Evolutionary conservation across 2,329 filamentous ascomycete genomes (phyloP).

Genomic region (Arthroderma sp.): DNA sequence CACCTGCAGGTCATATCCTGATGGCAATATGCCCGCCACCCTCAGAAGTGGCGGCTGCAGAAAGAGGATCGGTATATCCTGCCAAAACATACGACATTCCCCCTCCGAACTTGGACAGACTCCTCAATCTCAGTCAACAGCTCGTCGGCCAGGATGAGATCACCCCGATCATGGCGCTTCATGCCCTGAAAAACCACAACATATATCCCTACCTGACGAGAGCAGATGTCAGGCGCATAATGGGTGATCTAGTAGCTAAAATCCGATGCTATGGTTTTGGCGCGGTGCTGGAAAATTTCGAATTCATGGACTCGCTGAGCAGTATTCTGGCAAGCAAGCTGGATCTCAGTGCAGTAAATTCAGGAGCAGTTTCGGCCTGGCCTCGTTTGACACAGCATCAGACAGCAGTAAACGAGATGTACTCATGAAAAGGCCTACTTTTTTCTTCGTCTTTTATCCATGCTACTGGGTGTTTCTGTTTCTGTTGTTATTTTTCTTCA

Average conservation of each 20-base stretch:
- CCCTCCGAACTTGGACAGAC: conserved; percentile 61
- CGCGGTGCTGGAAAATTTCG: conserved; percentile 56
- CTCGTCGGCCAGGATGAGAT: conserved; percentile 71
- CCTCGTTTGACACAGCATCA: not conserved
- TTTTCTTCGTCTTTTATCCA: not conserved
- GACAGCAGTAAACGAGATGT: conserved; percentile 6
- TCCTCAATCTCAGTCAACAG: conserved; percentile 71
- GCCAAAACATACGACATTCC: conserved; percentile 69
- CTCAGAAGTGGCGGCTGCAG: conserved; percentile 43
- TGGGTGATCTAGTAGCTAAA: conserved; percentile 62
- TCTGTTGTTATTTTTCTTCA: too few relatives aligned
- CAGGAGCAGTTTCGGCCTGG: not conserved
- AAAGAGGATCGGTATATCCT: conserved; percentile 41
- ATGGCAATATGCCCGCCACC: conserved; percentile 85
- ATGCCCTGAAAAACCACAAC: conserved; percentile 61
- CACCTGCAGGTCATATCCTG: conserved; percentile 70
- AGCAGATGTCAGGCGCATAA: conserved; percentile 58
- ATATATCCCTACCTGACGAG: conserved; percentile 51
- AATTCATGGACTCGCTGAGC: conserved; percentile 57
- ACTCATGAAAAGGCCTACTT: conserved; percentile 6
- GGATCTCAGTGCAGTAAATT: conserved; percentile 1
- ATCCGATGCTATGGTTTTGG: conserved; percentile 82
- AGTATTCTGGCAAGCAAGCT: conserved; percentile 50
- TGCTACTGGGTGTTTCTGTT: not conserved
- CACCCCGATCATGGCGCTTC: conserved; percentile 91